These are phyloP conservation scores for Russula emetica DNA, from an alignment of 768 basidiomycete species.

Conservation along the genomic window DNA sequence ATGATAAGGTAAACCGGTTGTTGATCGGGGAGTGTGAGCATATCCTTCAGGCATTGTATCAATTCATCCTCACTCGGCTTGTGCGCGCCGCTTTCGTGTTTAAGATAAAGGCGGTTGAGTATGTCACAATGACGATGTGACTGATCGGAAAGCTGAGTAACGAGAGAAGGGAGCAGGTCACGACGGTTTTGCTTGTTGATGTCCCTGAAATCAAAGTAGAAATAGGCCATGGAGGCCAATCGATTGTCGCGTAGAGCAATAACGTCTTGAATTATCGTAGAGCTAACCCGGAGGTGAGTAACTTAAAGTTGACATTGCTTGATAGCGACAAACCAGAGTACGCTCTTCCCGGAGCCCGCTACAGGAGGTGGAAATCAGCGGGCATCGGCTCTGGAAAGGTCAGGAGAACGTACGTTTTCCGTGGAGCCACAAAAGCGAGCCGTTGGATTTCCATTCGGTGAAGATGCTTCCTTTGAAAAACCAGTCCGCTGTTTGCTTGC, in stretches of 20 bases:
- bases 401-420: not conserved
- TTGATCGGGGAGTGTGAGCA: not conserved
- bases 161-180: not conserved
- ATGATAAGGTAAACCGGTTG: not conserved
- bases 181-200: not conserved
- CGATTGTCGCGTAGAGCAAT: not conserved
- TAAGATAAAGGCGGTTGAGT: not conserved
- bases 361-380: not conserved
- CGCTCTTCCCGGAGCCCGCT: not conserved
- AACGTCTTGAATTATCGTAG: not conserved
- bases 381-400: too few relatives aligned
- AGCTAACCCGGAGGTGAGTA: not conserved
- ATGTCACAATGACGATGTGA: not conserved
- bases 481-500: not conserved
- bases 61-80: not conserved
- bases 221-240: not conserved
- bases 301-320: not conserved
- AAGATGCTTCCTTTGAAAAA: not conserved
- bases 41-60: not conserved
- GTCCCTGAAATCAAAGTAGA: slow-evolving; percentile 1
- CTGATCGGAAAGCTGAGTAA: not conserved
- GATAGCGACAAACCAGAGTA: not conserved
- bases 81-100: not conserved
- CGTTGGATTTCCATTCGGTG: not conserved
- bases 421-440: not conserved